Base-by-base conservation (phyloP, 1,139 yeast species). In the Lodderomyces oxycetoniae region DNA sequence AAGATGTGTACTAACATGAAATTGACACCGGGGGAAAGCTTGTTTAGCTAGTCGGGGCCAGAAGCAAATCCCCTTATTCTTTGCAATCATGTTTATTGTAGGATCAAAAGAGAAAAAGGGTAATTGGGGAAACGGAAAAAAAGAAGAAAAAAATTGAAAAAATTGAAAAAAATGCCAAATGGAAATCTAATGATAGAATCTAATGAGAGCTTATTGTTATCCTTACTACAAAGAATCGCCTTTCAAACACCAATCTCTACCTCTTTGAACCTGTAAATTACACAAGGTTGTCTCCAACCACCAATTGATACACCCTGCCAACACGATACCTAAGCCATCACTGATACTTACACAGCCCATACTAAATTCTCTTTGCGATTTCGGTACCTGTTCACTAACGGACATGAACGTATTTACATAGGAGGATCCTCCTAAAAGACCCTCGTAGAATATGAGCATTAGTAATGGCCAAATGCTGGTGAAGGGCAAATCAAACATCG, bases 331-430 rank as follows among this genome's bases (percentile, higher is more conserved):
- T 15, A 84, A 77, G 10, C 95, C 82, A 53, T 91, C 97, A 43
- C 96, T 86, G 40, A 89, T 77, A 0, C 95, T 88, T 1, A 88
- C 95, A n/a, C 94, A 77, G 1, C 96, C 97, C 74, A 91, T 74
- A 5, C 93, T 79, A 52, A 89, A 88, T 52, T 91, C 97, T 35
- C 95, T 67, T 38, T 77, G 74, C 1, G 60, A 47, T 11, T 61
- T 53, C 0, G 74, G 61, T 0, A 78, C 69, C 2, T 74, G 67
- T 42, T 87, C 95, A 31, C 84, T 71, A 0, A 88, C 91, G 11
- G 77, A 67, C 65, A 82, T 66, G 49, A 86, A 91, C 0, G 96
- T 88, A 50, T 89, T 89, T 34, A 86, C 93, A 51, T 91, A 91
- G 16, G 91, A 78, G 3, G 84, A 74, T 2, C 98, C 97, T 1